Evolutionary conservation across 352 stramenopile genomes (phyloP), one percentile per base, ranked within the genome.

Genomic region (Proteromonas lacertae): DNA sequence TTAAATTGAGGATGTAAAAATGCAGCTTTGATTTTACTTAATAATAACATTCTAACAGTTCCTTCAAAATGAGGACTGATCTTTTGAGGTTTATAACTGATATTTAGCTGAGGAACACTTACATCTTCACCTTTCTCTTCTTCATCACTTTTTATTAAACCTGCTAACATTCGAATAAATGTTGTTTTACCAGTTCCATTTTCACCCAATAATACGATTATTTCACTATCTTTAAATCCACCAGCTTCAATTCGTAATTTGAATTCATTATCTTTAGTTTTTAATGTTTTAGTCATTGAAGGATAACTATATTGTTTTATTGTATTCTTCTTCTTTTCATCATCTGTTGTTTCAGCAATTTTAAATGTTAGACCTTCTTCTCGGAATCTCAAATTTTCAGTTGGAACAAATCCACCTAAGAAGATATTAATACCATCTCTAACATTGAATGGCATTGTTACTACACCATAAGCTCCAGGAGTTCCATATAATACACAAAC

Each of bases 351-450:
- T 8, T 21, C 24, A 25, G 38, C 60, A 9, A 93, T 72, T 65
- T 97, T 96, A 61, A 97, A 99, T 34, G 69, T 89, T 4, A 99
- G 65, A 40, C 83, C 75, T 59, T 92, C 79, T 38, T 92, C 75
- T 45, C 88, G 66, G 65, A 99, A 99, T 40, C 88, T 63, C 44
- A 99, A 55, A 55, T 99, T 99, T 60, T 99, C 88, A 12, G 88
- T 96, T 19, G 80, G 82, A 26, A 99, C 75, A 49, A 95, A 99
- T 33, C 88, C 86, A 0, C 83, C 69, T 38, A 99, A 64, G 59
- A 99, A 99, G 33, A 93, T 88, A 62, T 99, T 99, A 59, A 99
- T 99, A 43, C 86, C 88, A 54, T 93, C 80, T 44, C 84, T 69
- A 28, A 97, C 88, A 49, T 71, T 87, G 56, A 95, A 96, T 2